A percentile compares a stretch with the other conserved stretches of the same genome.
phyloP scores from a whole-genome alignment of 805 yeast genomes.

The Yarrowia keelungensis region DNA sequence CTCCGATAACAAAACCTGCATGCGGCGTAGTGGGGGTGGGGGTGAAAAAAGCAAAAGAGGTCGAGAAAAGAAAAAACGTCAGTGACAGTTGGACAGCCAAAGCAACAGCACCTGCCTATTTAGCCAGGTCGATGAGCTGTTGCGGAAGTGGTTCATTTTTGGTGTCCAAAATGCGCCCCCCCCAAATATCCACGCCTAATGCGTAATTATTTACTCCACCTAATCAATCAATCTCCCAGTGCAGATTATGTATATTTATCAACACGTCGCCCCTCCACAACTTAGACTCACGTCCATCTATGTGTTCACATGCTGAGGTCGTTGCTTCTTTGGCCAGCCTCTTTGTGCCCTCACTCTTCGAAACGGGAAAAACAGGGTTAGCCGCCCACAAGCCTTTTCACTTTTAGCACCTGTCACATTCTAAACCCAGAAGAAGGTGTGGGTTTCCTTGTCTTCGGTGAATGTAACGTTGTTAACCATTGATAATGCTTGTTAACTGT shows the following conservation, averaged over 20 bases:
- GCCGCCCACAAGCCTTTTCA: conserved; percentile 13
- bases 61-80: not conserved
- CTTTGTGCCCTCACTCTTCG: not conserved
- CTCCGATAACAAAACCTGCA: not conserved
- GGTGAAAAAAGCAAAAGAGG: not conserved
- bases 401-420: conserved; percentile 19
- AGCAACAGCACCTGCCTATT: no score
- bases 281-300: not conserved
- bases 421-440: not conserved
- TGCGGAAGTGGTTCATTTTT: no score
- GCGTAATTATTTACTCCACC: no score
- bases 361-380: conserved; percentile 16
- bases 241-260: no score
- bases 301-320: conserved; percentile 10
- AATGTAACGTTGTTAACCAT: conserved; percentile 12
- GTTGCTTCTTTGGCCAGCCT: not conserved
- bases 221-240: no score
- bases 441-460: not conserved
- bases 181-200: no score
- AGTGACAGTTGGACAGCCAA: not conserved
- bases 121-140: no score
- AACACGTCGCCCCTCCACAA: no score
- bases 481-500: no score
- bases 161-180: no score
- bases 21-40: conserved; percentile 12